Evolutionary conservation across 129 eudicot species (phyloP).

Genomic region (Scalesia atractyloides): DNA sequence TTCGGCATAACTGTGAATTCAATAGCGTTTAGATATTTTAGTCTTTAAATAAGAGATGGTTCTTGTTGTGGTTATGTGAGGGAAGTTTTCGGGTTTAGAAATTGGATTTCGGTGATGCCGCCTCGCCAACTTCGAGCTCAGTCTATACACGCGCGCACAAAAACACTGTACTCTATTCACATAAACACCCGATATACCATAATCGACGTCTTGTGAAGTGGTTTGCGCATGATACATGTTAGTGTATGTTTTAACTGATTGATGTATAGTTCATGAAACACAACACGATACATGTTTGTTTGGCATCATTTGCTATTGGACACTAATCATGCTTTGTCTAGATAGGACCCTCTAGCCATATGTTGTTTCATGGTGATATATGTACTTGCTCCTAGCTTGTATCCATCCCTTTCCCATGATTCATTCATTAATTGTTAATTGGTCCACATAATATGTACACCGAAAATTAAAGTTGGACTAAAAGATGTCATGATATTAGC

Average conservation of each 20-base stretch:
- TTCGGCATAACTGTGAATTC: too few relatives aligned
- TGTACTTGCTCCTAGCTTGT: conserved; percentile 26
- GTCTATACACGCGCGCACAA: conserved; percentile 11
- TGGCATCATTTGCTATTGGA: conserved; percentile 27
- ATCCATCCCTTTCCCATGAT: conserved; percentile 30
- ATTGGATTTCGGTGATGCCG: not conserved
- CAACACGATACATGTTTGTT: conserved; percentile 24
- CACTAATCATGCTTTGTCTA: conserved; percentile 34
- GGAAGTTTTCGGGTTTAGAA: not conserved
- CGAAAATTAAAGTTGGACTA: conserved; percentile 21
- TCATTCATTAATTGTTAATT: conserved; percentile 9
- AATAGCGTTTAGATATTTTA: not conserved
- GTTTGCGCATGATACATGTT: conserved; percentile 9
- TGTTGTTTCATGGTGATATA: conserved; percentile 12
- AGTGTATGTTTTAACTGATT: not conserved
- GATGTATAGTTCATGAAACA: conserved; percentile 23
- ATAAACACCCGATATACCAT: conserved; percentile 1
- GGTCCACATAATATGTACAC: conserved; percentile 23
- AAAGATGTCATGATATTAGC: conserved; percentile 20
- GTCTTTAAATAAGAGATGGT: not conserved
- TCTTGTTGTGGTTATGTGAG: not conserved
- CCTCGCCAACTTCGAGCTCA: not conserved
- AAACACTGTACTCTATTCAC: not conserved
- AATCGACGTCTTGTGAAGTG: conserved; percentile 10
- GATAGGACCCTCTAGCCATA: conserved; percentile 27